Percentiles rank a stretch among this genome's conserved stretches.
Conservation (phyloP, 306 rosid species). For the Geum urbanum region DNA sequence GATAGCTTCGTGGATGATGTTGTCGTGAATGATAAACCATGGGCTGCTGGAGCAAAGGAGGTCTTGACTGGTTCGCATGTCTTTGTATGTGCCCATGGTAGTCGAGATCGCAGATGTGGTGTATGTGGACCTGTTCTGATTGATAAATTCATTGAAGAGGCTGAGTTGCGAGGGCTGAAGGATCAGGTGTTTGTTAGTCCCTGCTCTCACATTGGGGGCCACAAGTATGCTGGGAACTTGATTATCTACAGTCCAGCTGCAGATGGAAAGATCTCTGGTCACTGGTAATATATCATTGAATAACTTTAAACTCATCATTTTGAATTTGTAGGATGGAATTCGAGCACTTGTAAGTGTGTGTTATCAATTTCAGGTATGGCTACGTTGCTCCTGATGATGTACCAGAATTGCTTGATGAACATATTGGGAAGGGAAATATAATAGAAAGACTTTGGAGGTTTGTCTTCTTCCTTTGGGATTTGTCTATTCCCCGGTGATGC, state of each 20-base stretch:
- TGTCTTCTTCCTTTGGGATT: slow-evolving; percentile 16
- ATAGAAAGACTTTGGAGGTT: slow-evolving; percentile 83
- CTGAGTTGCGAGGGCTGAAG: slow-evolving; percentile 55
- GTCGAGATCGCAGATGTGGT: slow-evolving; percentile 91
- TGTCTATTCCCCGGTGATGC: slow-evolving; percentile 7
- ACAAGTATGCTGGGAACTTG: slow-evolving; percentile 89
- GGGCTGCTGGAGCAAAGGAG: slow-evolving; percentile 56
- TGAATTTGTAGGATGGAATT: slow-evolving; percentile 9
- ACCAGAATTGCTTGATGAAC: slow-evolving; percentile 73
- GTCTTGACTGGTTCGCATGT: slow-evolving; percentile 57
- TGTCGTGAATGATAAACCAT: slow-evolving; percentile 58
- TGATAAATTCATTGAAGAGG: slow-evolving; percentile 57
- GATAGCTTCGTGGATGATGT: slow-evolving; percentile 78
- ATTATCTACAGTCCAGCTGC: slow-evolving; percentile 58
- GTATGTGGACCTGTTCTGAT: slow-evolving; percentile 85
- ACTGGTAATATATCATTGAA: slow-evolving; percentile 52
- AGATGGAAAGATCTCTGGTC: slow-evolving; percentile 63
- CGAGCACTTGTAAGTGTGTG: slow-evolving; percentile 5
- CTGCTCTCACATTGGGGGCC: slow-evolving; percentile 87
- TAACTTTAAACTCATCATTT: slow-evolving; percentile 1
- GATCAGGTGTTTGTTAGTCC: slow-evolving; percentile 59
- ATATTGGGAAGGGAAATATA: slow-evolving; percentile 76
- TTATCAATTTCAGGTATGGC: slow-evolving; percentile 68
- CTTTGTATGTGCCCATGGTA: slow-evolving; percentile 90
- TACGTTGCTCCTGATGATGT: slow-evolving; percentile 87